Evolutionary conservation across 176 grass and related monocot genomes (phyloP), one percentile per base, ranked within the genome.

Genomic region (Miscanthus lutarioriparius): DNA sequence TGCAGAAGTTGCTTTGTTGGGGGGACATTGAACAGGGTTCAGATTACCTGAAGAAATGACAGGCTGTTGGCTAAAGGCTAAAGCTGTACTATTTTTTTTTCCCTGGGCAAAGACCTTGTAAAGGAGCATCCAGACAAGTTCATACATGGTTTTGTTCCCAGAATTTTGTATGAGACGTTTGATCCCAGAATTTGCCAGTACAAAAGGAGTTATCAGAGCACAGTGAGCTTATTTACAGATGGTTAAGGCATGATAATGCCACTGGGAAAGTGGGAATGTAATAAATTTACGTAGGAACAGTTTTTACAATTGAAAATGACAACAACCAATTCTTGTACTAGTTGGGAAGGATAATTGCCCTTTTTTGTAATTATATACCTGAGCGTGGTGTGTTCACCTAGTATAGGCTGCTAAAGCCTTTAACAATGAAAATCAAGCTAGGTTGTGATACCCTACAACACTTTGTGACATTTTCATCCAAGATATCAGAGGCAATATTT

Each of bases 291-390:
- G 41, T 48, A 12, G 3, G 33, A 79, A 72, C 4, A 20, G 0
- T 65, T 66, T 80, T 48, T 33, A 63, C 51, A 69, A n/a, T 30
- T 63, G 53, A 43, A 33, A 85, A 56, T 41, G 70, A 19, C 14
- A 48, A 11, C 1, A 17, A 69, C 2, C 20, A 65, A 65, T 63
- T 87, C 15, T 38, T 54, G 44, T 40, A 67, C 17, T 11, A n/a
- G 53, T 10, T 54, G 73, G 12, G 33, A 54, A 22, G 47, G 15
- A 10, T 45, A 14, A 8, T 44, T 32, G 2, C 1, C 10, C 9
- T 75, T 33, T 33, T 5, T 65, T 65, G 22, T 22, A 53, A 10
- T 8, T 26, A 6, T n/a, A 4, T 16, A 2, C 20, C 40, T 22
- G 49, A 40, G 33, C 35, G 67, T 35, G 22, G n/a, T 53, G 54